Conservation (phyloP, 2,329 filamentous ascomycete genomes). For the Penicillium crustosum region DNA sequence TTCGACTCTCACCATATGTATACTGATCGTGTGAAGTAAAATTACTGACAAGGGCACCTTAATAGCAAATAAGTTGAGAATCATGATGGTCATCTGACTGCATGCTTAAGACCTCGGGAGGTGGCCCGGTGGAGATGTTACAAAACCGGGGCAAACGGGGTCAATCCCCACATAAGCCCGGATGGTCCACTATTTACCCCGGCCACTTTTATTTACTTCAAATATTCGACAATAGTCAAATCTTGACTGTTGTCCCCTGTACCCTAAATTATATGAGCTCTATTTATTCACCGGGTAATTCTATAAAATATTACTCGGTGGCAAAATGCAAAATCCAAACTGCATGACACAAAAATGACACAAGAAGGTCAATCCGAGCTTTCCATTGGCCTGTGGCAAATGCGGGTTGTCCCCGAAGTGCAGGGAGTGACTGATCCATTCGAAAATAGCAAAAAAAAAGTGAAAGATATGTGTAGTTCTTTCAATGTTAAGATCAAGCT, state of each 20-base stretch:
- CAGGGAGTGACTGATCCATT: slow-evolving; percentile 2
- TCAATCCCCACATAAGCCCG: background rate
- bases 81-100: background rate
- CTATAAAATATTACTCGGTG: background rate
- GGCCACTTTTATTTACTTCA: background rate
- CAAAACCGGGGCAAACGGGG: background rate
- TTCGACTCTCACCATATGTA: too few species aligned
- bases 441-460: too few species aligned
- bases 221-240: background rate
- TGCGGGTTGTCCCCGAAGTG: background rate
- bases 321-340: background rate
- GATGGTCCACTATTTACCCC: background rate
- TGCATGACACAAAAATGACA: slow-evolving; percentile 7
- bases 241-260: background rate
- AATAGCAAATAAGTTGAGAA: background rate
- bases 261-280: background rate
- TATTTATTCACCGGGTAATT: background rate
- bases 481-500: background rate
- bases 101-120: too few species aligned
- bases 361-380: background rate
- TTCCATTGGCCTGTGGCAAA: background rate
- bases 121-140: too few species aligned
- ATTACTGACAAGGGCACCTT: background rate
- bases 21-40: too few species aligned
- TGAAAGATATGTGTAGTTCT: background rate